Conservation (phyloP, 1,139 yeast species). For the Pichia sp. region DNA sequence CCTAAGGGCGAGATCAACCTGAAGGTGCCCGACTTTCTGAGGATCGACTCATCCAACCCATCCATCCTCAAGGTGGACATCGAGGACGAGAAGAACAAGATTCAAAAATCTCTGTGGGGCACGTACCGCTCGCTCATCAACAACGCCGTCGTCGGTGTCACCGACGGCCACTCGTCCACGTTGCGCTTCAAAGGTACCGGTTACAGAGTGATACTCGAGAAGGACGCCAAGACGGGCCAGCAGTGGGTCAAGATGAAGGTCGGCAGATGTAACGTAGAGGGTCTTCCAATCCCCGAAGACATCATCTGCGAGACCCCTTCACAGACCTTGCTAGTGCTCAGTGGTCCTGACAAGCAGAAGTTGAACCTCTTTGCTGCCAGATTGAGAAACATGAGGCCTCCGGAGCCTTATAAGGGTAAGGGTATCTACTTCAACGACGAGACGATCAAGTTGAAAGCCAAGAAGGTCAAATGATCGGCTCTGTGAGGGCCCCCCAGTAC, state of each 20-base stretch:
- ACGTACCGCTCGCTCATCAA: slow-evolving; percentile 76
- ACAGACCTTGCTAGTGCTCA: slow-evolving; percentile 83
- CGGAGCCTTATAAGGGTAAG: slow-evolving; percentile 98
- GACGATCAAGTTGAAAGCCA: slow-evolving; percentile 83
- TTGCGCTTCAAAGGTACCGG: slow-evolving; percentile 95
- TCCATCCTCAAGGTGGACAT: slow-evolving; percentile 46
- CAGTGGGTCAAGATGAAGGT: slow-evolving; percentile 69
- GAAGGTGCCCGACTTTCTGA: slow-evolving; percentile 70
- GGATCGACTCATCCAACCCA: slow-evolving; percentile 30
- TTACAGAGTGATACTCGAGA: slow-evolving; percentile 75
- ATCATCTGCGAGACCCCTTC: slow-evolving; percentile 72
- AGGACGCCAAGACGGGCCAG: slow-evolving; percentile 44
- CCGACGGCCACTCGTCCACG: slow-evolving; percentile 88
- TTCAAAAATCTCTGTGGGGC: slow-evolving; percentile 93
- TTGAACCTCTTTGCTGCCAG: slow-evolving; percentile 86
- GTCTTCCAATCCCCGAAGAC: slow-evolving; percentile 67
- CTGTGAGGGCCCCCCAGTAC: not conserved
- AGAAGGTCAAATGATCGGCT: slow-evolving; percentile 79
- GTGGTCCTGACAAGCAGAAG: slow-evolving; percentile 84
- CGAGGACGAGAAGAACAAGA: slow-evolving; percentile 51
- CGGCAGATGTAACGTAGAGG: slow-evolving; percentile 76
- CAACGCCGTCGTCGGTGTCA: slow-evolving; percentile 79
- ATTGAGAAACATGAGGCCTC: slow-evolving; percentile 82
- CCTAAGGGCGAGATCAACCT: slow-evolving; percentile 70
- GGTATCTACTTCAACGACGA: slow-evolving; percentile 93